Percentiles rank a stretch among this genome's conserved stretches.
phyloP scores from a whole-genome alignment of 306 rosid genomes.

The Cucumis sativus region DNA sequence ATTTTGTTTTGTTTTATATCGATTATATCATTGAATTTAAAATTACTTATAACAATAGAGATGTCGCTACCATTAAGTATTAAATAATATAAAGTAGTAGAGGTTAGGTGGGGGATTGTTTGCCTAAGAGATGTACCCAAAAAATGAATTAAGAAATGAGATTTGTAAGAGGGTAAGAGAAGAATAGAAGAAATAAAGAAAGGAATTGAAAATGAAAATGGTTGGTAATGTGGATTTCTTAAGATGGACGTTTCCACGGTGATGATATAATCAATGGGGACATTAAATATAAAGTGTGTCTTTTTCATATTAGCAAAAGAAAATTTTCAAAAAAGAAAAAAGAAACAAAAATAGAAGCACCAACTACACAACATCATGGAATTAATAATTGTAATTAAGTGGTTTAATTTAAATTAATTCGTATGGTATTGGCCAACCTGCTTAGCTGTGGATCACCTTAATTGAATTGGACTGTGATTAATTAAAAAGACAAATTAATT shows the following conservation, averaged over 20 bases:
- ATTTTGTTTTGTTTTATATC: no score
- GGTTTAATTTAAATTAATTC: neutral
- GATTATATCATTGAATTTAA: no score
- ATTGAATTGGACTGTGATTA: neutral
- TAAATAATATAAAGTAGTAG: neutral
- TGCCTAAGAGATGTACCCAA: neutral
- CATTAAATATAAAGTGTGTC: neutral
- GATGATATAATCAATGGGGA: neutral
- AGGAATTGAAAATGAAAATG: neutral
- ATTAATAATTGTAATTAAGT: neutral
- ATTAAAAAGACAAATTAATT: neutral
- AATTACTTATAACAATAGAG: neutral
- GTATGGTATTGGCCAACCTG: neutral
- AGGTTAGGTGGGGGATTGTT: constrained; percentile 8
- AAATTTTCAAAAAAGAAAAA: no score
- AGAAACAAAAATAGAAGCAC: neutral
- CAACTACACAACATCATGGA: neutral
- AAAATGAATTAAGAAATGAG: neutral
- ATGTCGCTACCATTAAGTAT: neutral
- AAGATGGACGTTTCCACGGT: neutral
- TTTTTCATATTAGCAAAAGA: neutral
- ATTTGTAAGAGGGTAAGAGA: neutral
- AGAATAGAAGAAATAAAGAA: neutral
- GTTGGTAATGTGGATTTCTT: neutral
- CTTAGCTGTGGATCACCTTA: neutral